Conservation (phyloP, 768 basidiomycete species). For the Suillus subalutaceus region DNA sequence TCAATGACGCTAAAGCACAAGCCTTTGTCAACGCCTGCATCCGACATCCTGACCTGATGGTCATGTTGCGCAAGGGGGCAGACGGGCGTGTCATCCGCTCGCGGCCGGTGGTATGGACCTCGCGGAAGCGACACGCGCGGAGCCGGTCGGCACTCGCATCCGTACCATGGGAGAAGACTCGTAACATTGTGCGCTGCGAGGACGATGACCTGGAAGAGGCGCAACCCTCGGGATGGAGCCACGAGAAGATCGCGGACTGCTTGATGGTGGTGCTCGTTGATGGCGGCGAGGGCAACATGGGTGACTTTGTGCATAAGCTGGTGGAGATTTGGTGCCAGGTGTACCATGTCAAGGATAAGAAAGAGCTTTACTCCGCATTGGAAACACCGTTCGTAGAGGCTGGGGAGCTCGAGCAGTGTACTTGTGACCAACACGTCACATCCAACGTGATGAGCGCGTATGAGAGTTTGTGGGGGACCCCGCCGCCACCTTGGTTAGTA, state of each 20-base stretch:
- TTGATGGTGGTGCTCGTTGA: conserved; percentile 35
- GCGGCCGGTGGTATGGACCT: conserved; percentile 27
- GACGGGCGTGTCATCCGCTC: conserved; percentile 31
- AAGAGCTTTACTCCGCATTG: conserved; percentile 24
- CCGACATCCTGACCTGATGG: conserved; percentile 34
- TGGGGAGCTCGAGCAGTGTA: conserved; percentile 30
- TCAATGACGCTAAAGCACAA: conserved; percentile 31
- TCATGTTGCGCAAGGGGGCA: conserved; percentile 34
- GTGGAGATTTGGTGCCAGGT: conserved; percentile 31
- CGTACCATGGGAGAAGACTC: conserved; percentile 27
- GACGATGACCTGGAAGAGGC: conserved; percentile 30
- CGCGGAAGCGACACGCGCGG: conserved; percentile 28
- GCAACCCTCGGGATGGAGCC: conserved; percentile 21
- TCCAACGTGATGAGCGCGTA: conserved; percentile 23
- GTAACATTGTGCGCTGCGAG: conserved; percentile 19
- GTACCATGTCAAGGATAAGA: conserved; percentile 24
- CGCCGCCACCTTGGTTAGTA: conserved; percentile 17
- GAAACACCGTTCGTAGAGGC: conserved; percentile 24
- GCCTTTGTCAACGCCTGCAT: conserved; percentile 35
- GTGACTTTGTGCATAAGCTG: conserved; percentile 32
- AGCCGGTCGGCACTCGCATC: conserved; percentile 29
- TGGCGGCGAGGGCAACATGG: conserved; percentile 28
- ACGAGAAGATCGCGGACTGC: conserved; percentile 27
- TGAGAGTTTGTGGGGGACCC: conserved; percentile 29
- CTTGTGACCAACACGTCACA: conserved; percentile 14